Base-by-base conservation (phyloP, 257 asterid genomes). In the Scutellaria baicalensis region DNA sequence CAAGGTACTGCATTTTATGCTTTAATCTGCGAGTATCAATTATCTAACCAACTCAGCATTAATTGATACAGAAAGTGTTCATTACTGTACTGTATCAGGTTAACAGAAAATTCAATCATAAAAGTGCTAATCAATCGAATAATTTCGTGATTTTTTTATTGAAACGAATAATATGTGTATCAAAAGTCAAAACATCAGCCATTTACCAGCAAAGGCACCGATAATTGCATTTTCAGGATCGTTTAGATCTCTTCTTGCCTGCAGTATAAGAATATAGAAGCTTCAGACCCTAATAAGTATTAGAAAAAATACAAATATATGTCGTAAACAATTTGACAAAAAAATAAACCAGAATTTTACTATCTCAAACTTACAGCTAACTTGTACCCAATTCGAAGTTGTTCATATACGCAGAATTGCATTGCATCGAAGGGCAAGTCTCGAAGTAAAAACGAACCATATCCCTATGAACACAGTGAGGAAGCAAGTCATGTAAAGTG, bases 201-300 rank as follows among this genome's bases (percentile, higher is more conserved):
- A 18, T 6, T 81, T 83, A 93, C 99, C 98, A 40, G 98, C 93
- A 83, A 93, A 93, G 42, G 98, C 96, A 54, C 98, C 98, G 17
- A 93, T 81, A 23, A 88, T 76, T 43, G 99, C 96, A 81, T 84
- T 93, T 77, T 93, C 99, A 62, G 94, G 94, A 84, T 86, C 97
- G 45, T 87, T 85, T 68, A 93, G 80, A 66, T 93, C 99, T 80
- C 99, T 93, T 81, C 77, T 85, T 40, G 97, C 97, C 98, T 93
- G 86, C 69, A 27, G 33, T 27, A 27, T 27, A 27, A 5, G 5
- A 27, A 3, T 3, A 27, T 27, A 27, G 33, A 27, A 27, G 33
- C 33, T 27, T 27, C 3, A 27, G 33, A 27, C 33, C 31, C 33
- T 5, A 27, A 27, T 1, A 27, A 27, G 33, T 27, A 27, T 27